Base-by-base conservation (phyloP, 1,139 yeast species). In the Lodderomyces beijingensis region DNA sequence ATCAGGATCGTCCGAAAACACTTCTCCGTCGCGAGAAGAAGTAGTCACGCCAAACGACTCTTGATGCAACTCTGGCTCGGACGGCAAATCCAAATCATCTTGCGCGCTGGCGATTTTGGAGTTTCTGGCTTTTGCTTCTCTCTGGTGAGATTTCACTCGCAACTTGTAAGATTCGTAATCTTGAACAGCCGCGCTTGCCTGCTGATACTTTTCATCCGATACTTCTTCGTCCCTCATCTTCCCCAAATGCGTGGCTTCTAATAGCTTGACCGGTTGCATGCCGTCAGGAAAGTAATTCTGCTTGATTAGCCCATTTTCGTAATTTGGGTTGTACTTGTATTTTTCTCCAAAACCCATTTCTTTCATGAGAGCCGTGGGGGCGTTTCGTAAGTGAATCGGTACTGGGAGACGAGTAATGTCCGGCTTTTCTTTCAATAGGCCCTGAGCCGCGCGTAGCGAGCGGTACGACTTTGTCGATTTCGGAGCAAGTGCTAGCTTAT, bases 361-460 rank as follows among this genome's bases (percentile, higher is more conserved):
- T 39, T 77, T 73, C 98, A 91, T 89, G 34, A 93, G 64, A 44
- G 66, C 71, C 0, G 98, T 93, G 1, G 98, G 98, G 0, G 98
- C 97, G 55, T 91, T 91, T 40, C 97, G 69, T 23, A 91, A 63
- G 55, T 91, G 97, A 45, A 82, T 44, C 0, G 95, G 95, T 3
- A 85, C 77, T 5, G 79, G 78, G 16, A 79, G 65, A 24, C 73
- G 67, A 3, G 81, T 74, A 19, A 81, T 59, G n/a, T 74, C 77
- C 0, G 87, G 85, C 25, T 79, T 78, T 31, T 68, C 74, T 23
- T 62, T 62, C 18, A 86, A 56, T 44, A 76, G 61, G 0, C 64
- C 53, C 41, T 82, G 87, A 14, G 91, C 78, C 20, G 70, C 59
- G 16, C 79, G 70, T 65, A 87, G 78, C 0, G 91, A 95, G 36